These are phyloP conservation scores for Capronia coronata DNA, from an alignment of 2,329 filamentous ascomycete genomes.

Conservation along the genomic window DNA sequence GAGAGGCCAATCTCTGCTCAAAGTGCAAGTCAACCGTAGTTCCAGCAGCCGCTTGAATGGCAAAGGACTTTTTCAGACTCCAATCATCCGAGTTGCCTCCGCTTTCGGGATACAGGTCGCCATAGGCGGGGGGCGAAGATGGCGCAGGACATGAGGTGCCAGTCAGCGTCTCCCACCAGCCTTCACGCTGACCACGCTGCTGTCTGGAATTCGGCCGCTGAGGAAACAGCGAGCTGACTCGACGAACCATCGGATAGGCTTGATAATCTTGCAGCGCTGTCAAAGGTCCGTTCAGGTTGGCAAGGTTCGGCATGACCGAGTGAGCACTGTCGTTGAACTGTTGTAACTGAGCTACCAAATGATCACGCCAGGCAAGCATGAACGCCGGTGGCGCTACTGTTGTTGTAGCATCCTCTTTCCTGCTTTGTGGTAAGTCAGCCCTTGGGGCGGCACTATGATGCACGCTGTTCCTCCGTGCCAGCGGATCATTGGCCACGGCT, in stretches of 20 bases:
- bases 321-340: slow-evolving; percentile 68
- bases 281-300: slow-evolving; percentile 49
- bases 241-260: slow-evolving; percentile 63
- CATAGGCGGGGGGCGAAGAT: slow-evolving; percentile 64
- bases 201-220: slow-evolving; percentile 51
- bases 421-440: slow-evolving; percentile 36
- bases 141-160: slow-evolving; percentile 43
- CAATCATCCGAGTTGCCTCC: slow-evolving; percentile 35
- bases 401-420: background rate
- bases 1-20: slow-evolving; percentile 5
- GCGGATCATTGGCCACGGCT: slow-evolving; percentile 7
- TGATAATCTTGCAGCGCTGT: slow-evolving; percentile 66
- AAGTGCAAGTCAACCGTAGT: slow-evolving; percentile 43
- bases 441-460: slow-evolving; percentile 8
- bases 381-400: slow-evolving; percentile 49
- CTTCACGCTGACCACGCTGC: slow-evolving; percentile 41
- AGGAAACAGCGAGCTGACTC: slow-evolving; percentile 67
- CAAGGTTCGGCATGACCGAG: slow-evolving; percentile 58
- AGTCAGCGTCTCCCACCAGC: slow-evolving; percentile 64
- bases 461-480: slow-evolving; percentile 23
- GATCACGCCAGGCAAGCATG: slow-evolving; percentile 65
- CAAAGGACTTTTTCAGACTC: slow-evolving; percentile 40
- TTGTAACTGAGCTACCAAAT: slow-evolving; percentile 66
- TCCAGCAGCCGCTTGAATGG: slow-evolving; percentile 40
- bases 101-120: slow-evolving; percentile 64